phyloP scores from a whole-genome alignment of 306 rosid genomes.

The Glycyrrhiza uralensis region DNA sequence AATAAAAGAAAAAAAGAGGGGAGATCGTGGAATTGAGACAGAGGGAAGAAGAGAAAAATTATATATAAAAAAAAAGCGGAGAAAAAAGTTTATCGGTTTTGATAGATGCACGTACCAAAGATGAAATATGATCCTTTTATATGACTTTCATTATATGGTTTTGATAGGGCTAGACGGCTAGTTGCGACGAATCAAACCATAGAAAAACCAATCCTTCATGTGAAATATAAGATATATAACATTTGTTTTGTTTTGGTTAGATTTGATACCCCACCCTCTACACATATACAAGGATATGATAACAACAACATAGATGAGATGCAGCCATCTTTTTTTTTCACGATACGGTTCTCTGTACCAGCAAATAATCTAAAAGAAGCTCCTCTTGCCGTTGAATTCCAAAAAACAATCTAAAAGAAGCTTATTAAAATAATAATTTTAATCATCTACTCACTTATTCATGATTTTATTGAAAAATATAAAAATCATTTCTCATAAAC shows the following conservation, averaged over 20 bases:
- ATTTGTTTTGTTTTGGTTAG: background rate
- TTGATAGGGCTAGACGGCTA: constrained; percentile 32
- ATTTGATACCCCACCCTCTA: background rate
- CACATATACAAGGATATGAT: constrained; percentile 6
- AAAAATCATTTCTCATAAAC: no score
- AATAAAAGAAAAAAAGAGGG: background rate
- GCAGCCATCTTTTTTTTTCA: background rate
- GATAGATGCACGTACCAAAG: background rate
- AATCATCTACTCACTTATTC: no score
- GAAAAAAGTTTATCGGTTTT: background rate
- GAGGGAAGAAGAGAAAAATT: background rate
- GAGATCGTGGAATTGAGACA: background rate
- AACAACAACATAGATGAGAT: background rate
- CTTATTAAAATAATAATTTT: no score
- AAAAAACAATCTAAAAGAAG: no score
- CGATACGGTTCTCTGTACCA: no score
- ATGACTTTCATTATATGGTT: constrained; percentile 14
- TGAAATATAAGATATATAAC: background rate
- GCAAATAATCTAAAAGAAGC: no score
- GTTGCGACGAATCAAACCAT: constrained; percentile 40
- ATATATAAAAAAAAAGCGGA: no score
- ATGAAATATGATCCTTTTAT: background rate
- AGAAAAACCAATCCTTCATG: constrained; percentile 23
- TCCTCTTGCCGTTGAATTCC: no score
- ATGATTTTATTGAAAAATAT: no score